These are phyloP conservation scores for Uromyces viciae-fabae DNA, from an alignment of 1,284 basidiomycete genomes.

Conservation along the genomic window DNA sequence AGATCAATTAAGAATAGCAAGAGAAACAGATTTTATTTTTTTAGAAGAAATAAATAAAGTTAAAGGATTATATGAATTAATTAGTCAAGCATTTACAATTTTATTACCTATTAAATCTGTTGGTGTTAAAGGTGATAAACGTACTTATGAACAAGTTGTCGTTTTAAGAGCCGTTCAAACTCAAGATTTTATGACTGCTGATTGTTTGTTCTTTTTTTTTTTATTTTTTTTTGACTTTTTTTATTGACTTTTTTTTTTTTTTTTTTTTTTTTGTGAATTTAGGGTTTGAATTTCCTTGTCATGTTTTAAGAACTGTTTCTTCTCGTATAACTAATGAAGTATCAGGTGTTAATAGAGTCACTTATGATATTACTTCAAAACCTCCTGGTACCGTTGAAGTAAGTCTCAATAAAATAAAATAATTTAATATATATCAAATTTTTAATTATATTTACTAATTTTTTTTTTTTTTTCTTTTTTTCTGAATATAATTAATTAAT, in stretches of 20 bases:
- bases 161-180: constrained; percentile 72
- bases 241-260: background rate
- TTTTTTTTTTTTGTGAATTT: constrained; percentile 8
- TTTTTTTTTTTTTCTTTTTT: too few relatives aligned
- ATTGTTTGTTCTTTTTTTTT: constrained; percentile 63
- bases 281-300: constrained; percentile 90
- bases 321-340: constrained; percentile 98
- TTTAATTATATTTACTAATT: too few relatives aligned
- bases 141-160: constrained; percentile 90
- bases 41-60: constrained; percentile 95
- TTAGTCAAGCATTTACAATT: constrained; percentile 95
- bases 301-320: constrained; percentile 83
- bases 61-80: constrained; percentile 77
- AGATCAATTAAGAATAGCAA: constrained; percentile 88
- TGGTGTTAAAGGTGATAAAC: constrained; percentile 92
- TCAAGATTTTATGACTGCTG: constrained; percentile 96
- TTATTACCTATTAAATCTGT: constrained; percentile 94
- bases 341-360: constrained; percentile 66
- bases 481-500: too few relatives aligned
- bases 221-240: background rate
- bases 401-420: too few relatives aligned
- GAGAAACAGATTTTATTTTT: constrained; percentile 92
- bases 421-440: too few relatives aligned
- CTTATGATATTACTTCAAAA: constrained; percentile 96
- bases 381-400: constrained; percentile 71